Conservation (phyloP, 306 rosid genomes). For the Quercus agrifolia region DNA sequence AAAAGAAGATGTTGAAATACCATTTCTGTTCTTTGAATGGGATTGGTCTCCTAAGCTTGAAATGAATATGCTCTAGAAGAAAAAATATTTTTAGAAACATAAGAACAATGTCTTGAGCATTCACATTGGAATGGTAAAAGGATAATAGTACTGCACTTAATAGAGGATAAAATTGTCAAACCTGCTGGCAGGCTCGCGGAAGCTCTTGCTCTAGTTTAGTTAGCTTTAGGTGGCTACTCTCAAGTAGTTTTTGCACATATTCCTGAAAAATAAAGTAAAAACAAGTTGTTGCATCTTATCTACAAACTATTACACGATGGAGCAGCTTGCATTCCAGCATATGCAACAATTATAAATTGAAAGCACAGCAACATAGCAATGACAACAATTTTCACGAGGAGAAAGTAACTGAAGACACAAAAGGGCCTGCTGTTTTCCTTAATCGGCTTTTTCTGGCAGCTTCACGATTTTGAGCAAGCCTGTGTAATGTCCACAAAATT, state of each 20-base stretch:
- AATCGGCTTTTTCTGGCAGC: constrained; percentile 93
- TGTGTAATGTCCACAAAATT: constrained; percentile 60
- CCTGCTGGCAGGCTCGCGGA: constrained; percentile 91
- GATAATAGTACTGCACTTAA: neutral
- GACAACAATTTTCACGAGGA: neutral
- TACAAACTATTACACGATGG: no score
- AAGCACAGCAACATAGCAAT: neutral
- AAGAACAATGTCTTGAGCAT: neutral
- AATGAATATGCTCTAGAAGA: constrained; percentile 80
- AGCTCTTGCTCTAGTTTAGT: constrained; percentile 86
- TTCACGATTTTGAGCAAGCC: constrained; percentile 96
- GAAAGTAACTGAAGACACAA: constrained; percentile 9
- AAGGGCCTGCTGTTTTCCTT: constrained; percentile 64
- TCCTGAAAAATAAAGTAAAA: constrained; percentile 44
- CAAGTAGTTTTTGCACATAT: constrained; percentile 80
- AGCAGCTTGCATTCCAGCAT: neutral
- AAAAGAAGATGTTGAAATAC: constrained; percentile 41
- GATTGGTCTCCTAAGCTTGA: constrained; percentile 89
- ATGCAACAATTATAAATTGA: neutral
- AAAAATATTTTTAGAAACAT: constrained; percentile 9
- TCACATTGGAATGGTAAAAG: neutral
- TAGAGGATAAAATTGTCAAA: constrained; percentile 5
- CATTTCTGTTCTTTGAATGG: constrained; percentile 93
- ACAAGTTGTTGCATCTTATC: neutral
- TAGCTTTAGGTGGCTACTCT: constrained; percentile 83